These are phyloP conservation scores for Boletus barrowsii DNA, from an alignment of 768 basidiomycete genomes.

Conservation along the genomic window DNA sequence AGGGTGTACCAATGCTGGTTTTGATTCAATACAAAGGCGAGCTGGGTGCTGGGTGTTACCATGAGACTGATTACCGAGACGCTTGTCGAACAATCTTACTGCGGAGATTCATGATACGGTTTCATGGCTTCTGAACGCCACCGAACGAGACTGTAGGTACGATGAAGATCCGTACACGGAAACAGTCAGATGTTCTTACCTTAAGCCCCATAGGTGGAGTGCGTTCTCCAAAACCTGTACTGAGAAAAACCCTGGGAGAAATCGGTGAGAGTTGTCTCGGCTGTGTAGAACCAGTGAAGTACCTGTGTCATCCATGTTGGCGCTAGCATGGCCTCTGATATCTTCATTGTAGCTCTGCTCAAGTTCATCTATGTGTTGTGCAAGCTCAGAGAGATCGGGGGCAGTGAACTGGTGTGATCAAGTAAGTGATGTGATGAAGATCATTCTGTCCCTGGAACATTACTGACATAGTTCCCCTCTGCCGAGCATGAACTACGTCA, in stretches of 20 bases:
- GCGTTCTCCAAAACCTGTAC: conserved; percentile 87
- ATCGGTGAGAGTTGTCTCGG: neutral
- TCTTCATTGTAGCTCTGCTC: conserved; percentile 58
- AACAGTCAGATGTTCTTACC: conserved; percentile 41
- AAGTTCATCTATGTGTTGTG: conserved; percentile 60
- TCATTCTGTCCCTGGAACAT: neutral
- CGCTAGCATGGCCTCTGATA: conserved; percentile 45
- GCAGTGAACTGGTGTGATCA: conserved; percentile 60
- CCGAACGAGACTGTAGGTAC: conserved; percentile 52
- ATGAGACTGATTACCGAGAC: conserved; percentile 7
- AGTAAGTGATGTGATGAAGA: conserved; percentile 9
- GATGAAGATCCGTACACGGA: conserved; percentile 5
- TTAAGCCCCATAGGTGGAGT: conserved; percentile 78
- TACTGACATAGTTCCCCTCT: conserved; percentile 51
- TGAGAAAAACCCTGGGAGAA: conserved; percentile 76
- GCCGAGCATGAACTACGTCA: conserved; percentile 5
- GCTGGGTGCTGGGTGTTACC: conserved; percentile 55
- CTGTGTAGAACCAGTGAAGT: neutral
- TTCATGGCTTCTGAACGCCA: conserved; percentile 87
- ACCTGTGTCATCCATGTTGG: conserved; percentile 95
- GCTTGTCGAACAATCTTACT: conserved; percentile 47
- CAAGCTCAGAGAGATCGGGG: conserved; percentile 75
- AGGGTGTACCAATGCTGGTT: conserved; percentile 89
- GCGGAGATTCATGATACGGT: conserved; percentile 68
- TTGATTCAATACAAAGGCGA: conserved; percentile 85